These are phyloP conservation scores for Dryadomyces quercus-mongolicae DNA, from an alignment of 2,329 filamentous ascomycete species.

Conservation along the genomic window DNA sequence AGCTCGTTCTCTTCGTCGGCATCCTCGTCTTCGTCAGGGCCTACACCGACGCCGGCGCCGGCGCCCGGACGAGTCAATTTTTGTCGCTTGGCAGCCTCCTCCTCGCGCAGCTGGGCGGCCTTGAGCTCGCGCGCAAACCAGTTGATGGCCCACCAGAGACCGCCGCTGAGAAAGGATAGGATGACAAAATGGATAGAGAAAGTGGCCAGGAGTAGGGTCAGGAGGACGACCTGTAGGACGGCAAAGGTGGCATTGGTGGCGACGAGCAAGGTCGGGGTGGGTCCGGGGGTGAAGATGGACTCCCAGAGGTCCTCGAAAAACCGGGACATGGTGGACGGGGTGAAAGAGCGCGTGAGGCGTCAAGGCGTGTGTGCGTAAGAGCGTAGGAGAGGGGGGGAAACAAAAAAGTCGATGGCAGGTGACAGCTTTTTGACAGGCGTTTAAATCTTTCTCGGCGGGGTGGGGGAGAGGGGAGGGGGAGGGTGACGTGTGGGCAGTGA, in stretches of 20 bases:
- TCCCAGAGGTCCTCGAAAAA: slow-evolving; percentile 72
- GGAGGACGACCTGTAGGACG: slow-evolving; percentile 67
- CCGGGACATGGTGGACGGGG: slow-evolving; percentile 32
- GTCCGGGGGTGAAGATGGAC: slow-evolving; percentile 85
- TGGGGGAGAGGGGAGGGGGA: not conserved
- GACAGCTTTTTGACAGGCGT: not conserved
- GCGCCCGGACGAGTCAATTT: slow-evolving; percentile 20
- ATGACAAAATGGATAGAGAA: slow-evolving; percentile 81
- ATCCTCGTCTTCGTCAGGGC: slow-evolving; percentile 16
- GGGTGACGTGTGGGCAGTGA: not conserved
- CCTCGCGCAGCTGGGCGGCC: slow-evolving; percentile 30
- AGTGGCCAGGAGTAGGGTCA: slow-evolving; percentile 65
- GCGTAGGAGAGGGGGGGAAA: not conserved
- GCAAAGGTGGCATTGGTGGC: slow-evolving; percentile 88
- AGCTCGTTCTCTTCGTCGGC: slow-evolving; percentile 12
- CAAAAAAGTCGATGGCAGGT: not conserved
- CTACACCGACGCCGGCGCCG: slow-evolving; percentile 38
- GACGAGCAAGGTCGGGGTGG: slow-evolving; percentile 75
- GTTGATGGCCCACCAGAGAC: slow-evolving; percentile 89
- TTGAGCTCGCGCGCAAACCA: slow-evolving; percentile 74
- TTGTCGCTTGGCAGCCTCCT: slow-evolving; percentile 17
- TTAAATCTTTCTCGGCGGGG: no score
- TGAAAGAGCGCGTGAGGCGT: no score
- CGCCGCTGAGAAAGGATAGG: slow-evolving; percentile 65
- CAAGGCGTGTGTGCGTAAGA: no score